Percentiles rank a stretch among this genome's conserved stretches.
phyloP scores from a whole-genome alignment of 352 stramenopile genomes.

The Peronospora belbahrii region DNA sequence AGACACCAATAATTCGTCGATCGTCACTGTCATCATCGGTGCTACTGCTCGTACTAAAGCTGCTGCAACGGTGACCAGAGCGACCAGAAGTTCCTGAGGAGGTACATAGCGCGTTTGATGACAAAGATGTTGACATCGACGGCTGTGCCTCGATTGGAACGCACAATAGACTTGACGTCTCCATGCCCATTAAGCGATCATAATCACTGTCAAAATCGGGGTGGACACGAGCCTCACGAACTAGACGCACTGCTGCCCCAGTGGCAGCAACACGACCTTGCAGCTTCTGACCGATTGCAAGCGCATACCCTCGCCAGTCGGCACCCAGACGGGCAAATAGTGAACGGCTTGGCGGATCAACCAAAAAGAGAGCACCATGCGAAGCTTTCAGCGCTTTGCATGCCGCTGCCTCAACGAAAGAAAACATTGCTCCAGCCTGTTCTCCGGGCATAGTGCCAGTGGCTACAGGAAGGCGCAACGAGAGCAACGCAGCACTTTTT shows the following conservation, averaged over 20 bases:
- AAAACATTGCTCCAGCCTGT: constrained; percentile 27
- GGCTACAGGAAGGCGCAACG: constrained; percentile 22
- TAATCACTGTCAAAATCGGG: constrained; percentile 64
- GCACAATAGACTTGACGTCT: constrained; percentile 61
- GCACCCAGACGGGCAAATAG: constrained; percentile 55
- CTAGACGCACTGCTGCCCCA: constrained; percentile 49
- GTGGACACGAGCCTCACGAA: constrained; percentile 41
- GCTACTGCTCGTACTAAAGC: constrained; percentile 54
- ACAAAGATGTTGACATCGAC: constrained; percentile 17
- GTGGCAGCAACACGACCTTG: constrained; percentile 59
- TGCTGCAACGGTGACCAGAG: constrained; percentile 29
- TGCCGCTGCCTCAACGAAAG: constrained; percentile 22
- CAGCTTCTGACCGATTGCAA: constrained; percentile 62
- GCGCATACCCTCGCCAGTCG: constrained; percentile 62
- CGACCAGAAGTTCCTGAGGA: constrained; percentile 13
- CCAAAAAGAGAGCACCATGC: constrained; percentile 67
- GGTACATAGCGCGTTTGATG: constrained; percentile 7
- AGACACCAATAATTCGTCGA: constrained; percentile 53
- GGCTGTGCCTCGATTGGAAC: constrained; percentile 58
- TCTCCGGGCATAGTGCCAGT: constrained; percentile 26
- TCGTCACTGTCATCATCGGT: constrained; percentile 32
- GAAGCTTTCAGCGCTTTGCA: constrained; percentile 22
- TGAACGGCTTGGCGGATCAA: constrained; percentile 62
- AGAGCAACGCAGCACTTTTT: constrained; percentile 58
- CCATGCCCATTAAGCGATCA: constrained; percentile 47